Evolutionary conservation across 768 basidiomycete genomes (phyloP).

Genomic region (Kondoa subrosea): DNA sequence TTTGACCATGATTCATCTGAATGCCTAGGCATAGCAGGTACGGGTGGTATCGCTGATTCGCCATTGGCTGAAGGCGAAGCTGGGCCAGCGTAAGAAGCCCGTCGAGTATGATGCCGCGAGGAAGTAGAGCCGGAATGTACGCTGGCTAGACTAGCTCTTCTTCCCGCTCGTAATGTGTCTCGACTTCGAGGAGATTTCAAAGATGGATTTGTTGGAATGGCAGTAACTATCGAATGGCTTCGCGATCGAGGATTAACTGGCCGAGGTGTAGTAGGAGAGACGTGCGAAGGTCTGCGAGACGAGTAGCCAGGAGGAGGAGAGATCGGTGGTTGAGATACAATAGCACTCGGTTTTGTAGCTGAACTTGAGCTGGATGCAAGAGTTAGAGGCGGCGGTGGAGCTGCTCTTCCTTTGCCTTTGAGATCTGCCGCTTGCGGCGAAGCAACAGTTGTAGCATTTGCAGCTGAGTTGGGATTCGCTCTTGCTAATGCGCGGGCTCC

Average conservation of each 20-base stretch:
- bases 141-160: background rate
- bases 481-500: background rate
- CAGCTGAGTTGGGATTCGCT: background rate
- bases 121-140: background rate
- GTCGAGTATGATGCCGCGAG: background rate
- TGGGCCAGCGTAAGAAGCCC: background rate
- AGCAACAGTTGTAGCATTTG: background rate
- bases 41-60: background rate
- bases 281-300: background rate
- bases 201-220: background rate
- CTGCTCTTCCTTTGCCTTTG: slow-evolving; percentile 14
- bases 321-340: background rate
- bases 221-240: background rate
- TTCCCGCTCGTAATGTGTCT: background rate
- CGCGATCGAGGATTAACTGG: background rate
- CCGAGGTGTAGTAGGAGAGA: background rate
- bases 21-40: background rate
- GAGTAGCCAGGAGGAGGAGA: slow-evolving; percentile 2
- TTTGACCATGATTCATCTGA: background rate
- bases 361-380: background rate
- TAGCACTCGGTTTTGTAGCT: background rate
- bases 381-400: background rate
- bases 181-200: background rate
- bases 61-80: background rate
- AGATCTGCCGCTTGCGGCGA: background rate